phyloP scores from a whole-genome alignment of 192 early-diverging fungal genomes.

The Entomortierella beljakovae region DNA sequence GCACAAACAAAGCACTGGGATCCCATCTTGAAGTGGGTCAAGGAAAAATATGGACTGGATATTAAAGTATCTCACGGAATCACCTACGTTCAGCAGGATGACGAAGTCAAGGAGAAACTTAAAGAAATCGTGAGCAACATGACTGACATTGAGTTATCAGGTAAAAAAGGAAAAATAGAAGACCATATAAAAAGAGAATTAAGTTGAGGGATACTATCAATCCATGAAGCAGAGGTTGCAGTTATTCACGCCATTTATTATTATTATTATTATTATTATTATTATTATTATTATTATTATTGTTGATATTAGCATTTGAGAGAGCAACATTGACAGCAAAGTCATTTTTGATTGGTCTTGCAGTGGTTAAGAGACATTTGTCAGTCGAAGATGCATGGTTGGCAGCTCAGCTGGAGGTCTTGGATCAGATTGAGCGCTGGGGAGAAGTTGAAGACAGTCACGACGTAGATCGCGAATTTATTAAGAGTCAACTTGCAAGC shows the following conservation, averaged over 20 bases:
- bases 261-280: no score
- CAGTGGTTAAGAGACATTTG: conserved; percentile 82
- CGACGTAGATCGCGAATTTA: conserved; percentile 80
- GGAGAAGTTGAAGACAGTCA: conserved; percentile 74
- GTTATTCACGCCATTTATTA: no score
- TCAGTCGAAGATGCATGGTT: conserved; percentile 79
- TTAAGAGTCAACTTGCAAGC: conserved; percentile 76
- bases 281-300: no score
- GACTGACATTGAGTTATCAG: conserved; percentile 78
- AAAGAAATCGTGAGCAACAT: conserved; percentile 65
- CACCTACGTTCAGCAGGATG: conserved; percentile 72
- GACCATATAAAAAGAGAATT: not conserved
- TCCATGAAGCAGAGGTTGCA: no score
- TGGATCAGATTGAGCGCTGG: conserved; percentile 91
- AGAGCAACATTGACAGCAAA: conserved; percentile 86
- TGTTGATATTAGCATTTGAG: conserved; percentile 90
- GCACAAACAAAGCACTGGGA: conserved; percentile 85
- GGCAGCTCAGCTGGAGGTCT: conserved; percentile 87
- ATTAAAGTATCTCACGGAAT: conserved; percentile 82
- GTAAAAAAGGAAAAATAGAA: conserved; percentile 23
- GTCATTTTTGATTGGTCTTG: conserved; percentile 91
- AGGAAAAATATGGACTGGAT: conserved; percentile 70
- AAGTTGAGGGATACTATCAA: no score
- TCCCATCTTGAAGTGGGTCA: conserved; percentile 85
- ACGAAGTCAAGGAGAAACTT: conserved; percentile 68